phyloP scores from a whole-genome alignment of 2,329 filamentous ascomycete species.

The Colletotrichum tabaci region DNA sequence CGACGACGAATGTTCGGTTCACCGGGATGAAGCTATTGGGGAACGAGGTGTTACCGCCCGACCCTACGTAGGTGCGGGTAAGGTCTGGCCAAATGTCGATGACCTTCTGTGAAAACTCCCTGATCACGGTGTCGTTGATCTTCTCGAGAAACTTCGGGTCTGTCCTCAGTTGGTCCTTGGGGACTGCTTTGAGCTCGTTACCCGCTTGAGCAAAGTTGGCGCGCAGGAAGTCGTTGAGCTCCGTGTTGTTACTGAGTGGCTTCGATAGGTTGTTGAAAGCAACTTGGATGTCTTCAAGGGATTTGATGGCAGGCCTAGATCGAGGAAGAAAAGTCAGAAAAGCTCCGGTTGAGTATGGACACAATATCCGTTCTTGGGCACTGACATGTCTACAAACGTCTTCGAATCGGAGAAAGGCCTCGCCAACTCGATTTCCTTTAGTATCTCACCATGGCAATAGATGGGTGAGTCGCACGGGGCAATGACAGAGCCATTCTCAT shows the following conservation, averaged over 20 bases:
- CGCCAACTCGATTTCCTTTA: constrained; percentile 74
- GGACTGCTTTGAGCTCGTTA: constrained; percentile 71
- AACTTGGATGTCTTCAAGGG: constrained; percentile 72
- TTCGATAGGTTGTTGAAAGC: constrained; percentile 73
- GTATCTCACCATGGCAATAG: constrained; percentile 77
- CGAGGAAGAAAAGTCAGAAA: constrained; percentile 40
- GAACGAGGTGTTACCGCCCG: constrained; percentile 66
- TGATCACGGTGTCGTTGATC: constrained; percentile 70
- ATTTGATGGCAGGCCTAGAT: constrained; percentile 70
- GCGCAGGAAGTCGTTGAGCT: constrained; percentile 73
- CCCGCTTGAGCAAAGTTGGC: constrained; percentile 76
- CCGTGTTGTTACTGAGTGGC: constrained; percentile 75
- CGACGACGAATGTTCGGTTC: constrained; percentile 79
- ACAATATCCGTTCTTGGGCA: constrained; percentile 20
- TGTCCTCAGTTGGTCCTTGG: constrained; percentile 65
- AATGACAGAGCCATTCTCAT: constrained; percentile 71
- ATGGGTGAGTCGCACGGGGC: constrained; percentile 78
- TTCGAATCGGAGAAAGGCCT: constrained; percentile 77
- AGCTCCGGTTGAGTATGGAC: neutral
- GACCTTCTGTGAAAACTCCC: constrained; percentile 74
- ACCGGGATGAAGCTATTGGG: constrained; percentile 77
- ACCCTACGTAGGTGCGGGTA: constrained; percentile 70
- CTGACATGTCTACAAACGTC: constrained; percentile 79
- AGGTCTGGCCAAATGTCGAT: constrained; percentile 80
- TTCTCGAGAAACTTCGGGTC: constrained; percentile 71